phyloP scores from a whole-genome alignment of 164 flowering plant species.

The Akebia trifoliata region DNA sequence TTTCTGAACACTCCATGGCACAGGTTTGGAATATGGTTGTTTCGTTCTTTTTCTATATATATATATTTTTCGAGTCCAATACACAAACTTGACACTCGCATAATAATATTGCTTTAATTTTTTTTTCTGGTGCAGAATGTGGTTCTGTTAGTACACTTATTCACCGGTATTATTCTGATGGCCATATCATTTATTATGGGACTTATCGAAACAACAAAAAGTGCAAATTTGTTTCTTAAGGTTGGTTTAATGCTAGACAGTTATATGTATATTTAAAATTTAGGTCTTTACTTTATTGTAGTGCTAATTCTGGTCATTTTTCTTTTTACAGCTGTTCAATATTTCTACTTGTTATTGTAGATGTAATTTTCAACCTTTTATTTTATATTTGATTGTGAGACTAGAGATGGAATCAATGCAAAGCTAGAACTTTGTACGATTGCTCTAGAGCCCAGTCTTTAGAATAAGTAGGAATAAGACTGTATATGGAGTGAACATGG shows the following conservation, averaged over 20 bases:
- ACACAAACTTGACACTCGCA: no score
- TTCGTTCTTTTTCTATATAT: constrained; percentile 3
- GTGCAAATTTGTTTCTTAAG: constrained; percentile 76
- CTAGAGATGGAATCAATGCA: no score
- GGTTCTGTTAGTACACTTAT: constrained; percentile 77
- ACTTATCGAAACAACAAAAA: constrained; percentile 53
- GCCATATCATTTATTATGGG: constrained; percentile 96
- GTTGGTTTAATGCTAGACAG: constrained; percentile 25
- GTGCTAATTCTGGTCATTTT: no score
- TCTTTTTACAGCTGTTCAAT: no score
- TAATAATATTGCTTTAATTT: not conserved
- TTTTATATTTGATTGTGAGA: no score
- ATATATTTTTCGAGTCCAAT: not conserved
- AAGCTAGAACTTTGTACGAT: no score
- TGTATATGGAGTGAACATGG: no score
- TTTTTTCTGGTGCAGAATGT: constrained; percentile 63
- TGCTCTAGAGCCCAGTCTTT: no score
- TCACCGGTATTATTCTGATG: constrained; percentile 92
- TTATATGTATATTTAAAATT: not conserved
- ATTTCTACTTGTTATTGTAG: no score
- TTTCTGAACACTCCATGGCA: constrained; percentile 85
- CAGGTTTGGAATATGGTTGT: constrained; percentile 54
- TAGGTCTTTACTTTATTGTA: not conserved
- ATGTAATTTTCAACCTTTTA: no score
- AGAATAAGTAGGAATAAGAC: no score